Percentiles rank a stretch among this genome's conserved stretches.
Evolutionary conservation across 257 asterid species (phyloP).

Genomic region (Galeopsis tetrahit): DNA sequence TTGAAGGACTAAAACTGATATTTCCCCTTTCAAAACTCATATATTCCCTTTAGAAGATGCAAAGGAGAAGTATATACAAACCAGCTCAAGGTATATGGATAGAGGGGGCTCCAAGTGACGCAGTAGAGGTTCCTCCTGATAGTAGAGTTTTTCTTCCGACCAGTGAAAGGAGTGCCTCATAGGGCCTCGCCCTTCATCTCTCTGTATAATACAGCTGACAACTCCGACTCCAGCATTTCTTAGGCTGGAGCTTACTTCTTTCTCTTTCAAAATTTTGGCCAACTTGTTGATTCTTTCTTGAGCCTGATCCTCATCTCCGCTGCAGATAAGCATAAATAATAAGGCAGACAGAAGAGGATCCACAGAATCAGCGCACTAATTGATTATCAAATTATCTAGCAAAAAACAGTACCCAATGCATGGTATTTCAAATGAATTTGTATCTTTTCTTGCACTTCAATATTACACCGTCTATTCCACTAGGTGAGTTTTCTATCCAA

Average conservation of each 20-base stretch:
- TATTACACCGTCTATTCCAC: slow-evolving; percentile 13
- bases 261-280: slow-evolving; percentile 89
- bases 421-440: slow-evolving; percentile 7
- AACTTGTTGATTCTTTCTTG: slow-evolving; percentile 92
- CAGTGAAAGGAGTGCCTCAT: slow-evolving; percentile 97
- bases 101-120: slow-evolving; percentile 99
- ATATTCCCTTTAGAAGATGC: slow-evolving; percentile 3
- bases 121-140: slow-evolving; percentile 83
- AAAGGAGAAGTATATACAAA: slow-evolving; percentile 38
- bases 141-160: slow-evolving; percentile 75
- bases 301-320: slow-evolving; percentile 99
- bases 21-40: no score
- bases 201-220: slow-evolving; percentile 92
- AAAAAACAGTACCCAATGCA: slow-evolving; percentile 10
- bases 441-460: neutral
- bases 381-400: slow-evolving; percentile 10
- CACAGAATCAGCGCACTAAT: neutral
- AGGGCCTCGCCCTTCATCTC: slow-evolving; percentile 99
- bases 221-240: slow-evolving; percentile 90
- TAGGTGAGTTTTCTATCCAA: neutral
- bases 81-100: slow-evolving; percentile 96
- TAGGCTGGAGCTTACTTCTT: slow-evolving; percentile 80
- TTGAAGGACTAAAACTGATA: no score
- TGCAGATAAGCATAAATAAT: slow-evolving; percentile 38
- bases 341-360: slow-evolving; percentile 22